Evolutionary conservation across 345 rosid genomes (phyloP).

Genomic region (Acer campestre): DNA sequence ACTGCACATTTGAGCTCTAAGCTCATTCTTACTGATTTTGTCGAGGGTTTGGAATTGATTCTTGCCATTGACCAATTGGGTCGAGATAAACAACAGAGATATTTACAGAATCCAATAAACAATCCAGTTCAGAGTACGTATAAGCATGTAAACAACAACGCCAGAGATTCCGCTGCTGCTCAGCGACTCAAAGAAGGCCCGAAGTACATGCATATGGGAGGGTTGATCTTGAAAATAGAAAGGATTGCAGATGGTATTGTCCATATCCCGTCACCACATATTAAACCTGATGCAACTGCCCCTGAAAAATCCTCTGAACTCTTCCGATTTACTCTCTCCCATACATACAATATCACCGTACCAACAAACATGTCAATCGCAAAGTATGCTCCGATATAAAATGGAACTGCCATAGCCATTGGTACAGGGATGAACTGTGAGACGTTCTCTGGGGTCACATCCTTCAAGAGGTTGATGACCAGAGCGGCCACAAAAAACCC

Average conservation of each 20-base stretch:
- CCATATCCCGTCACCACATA: constrained; percentile 95
- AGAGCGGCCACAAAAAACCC: constrained; percentile 73
- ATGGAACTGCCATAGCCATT: constrained; percentile 92
- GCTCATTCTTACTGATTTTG: not conserved
- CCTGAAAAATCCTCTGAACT: constrained; percentile 76
- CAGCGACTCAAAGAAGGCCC: constrained; percentile 59
- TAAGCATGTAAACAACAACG: constrained; percentile 16
- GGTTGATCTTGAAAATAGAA: constrained; percentile 79
- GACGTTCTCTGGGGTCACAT: constrained; percentile 60
- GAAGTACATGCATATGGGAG: constrained; percentile 93
- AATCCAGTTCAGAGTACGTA: constrained; percentile 1
- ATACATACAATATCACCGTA: constrained; percentile 65
- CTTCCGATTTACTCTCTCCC: constrained; percentile 71
- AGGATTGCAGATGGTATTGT: constrained; percentile 89
- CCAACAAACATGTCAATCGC: constrained; percentile 90
- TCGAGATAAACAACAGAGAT: not conserved
- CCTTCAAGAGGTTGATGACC: constrained; percentile 65
- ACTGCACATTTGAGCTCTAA: not conserved
- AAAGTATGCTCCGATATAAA: constrained; percentile 92
- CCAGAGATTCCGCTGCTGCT: constrained; percentile 15
- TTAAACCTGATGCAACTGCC: constrained; percentile 89
- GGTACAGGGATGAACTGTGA: constrained; percentile 87
- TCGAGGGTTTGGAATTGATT: not conserved
- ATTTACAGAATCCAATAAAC: constrained; percentile 23
- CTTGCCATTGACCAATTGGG: not conserved